Base-by-base conservation (phyloP, 768 basidiomycete species). In the Tephrocybe sp. region DNA sequence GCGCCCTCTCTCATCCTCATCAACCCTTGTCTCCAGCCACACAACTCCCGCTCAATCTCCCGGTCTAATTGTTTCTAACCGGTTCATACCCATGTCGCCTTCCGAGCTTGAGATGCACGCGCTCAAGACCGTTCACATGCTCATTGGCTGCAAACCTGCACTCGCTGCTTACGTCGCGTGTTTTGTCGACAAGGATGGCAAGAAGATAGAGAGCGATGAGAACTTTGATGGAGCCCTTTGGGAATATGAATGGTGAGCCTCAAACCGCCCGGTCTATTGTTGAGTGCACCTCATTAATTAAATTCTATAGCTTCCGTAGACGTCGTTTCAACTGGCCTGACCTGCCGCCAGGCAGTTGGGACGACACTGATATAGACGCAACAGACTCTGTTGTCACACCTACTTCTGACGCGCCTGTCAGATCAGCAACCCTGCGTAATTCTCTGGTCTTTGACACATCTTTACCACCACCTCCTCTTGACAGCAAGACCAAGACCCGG, bases 41-140 rank as follows among this genome's bases (percentile, higher is more conserved):
- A 45, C 41, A 22, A 49, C 59, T 10, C 59, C 69, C 0, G 60
- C 73, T 39, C 85, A 87, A 61, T 82, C 83, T 1, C 76, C 83
- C 5, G 87, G 88, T 1, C 65, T 89, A 6, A 60, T 89, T 19
- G 66, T 87, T 31, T 79, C 79, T 6, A 67, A 73, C 20, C 80
- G 77, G 5, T 85, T 84, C 62, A 70, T 88, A 40, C 77, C 84
- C 1, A 68, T 85, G 57, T 49, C 72, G 0, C 74, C 85, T 19
- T 60, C 64, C 3, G 86, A 87, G 61, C 70, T 89, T 31, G 87
- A 89, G 68, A 82, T 86, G 82, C 84, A 88, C 59, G 75, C 81
- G n/a, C 84, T 82, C 68, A 85, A 82, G 66, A 75, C 83, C 60
- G 67, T 88, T 43, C 84, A 89, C 60, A 74, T 75, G 5, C 62